phyloP scores from a whole-genome alignment of 1,139 yeast genomes.

The Blastobotrys indianensis region DNA sequence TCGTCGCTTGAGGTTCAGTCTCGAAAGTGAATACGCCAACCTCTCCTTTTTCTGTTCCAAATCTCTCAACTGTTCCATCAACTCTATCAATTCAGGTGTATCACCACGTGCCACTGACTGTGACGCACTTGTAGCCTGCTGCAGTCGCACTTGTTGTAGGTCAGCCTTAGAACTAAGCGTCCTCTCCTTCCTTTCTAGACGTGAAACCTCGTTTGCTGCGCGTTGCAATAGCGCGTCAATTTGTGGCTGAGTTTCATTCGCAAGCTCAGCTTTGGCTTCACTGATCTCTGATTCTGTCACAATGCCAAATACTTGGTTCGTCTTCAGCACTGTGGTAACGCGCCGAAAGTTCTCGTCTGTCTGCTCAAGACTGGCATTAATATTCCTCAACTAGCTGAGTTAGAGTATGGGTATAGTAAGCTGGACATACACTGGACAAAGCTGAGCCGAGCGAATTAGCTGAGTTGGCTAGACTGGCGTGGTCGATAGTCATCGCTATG shows the following conservation, averaged over 20 bases:
- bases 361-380: conserved; percentile 19
- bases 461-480: background rate
- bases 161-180: conserved; percentile 25
- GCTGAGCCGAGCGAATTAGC: conserved; percentile 2
- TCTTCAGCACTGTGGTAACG: conserved; percentile 21
- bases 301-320: conserved; percentile 29
- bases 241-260: conserved; percentile 28
- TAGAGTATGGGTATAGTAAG: too few species aligned
- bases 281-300: conserved; percentile 27
- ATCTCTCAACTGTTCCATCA: conserved; percentile 34
- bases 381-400: conserved; percentile 13
- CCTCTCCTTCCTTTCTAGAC: conserved; percentile 25
- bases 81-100: conserved; percentile 23
- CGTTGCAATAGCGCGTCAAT: conserved; percentile 21
- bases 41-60: conserved; percentile 36
- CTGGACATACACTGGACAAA: background rate
- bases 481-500: background rate
- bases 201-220: conserved; percentile 25
- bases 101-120: conserved; percentile 21
- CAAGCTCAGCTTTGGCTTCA: conserved; percentile 25
- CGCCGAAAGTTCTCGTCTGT: conserved; percentile 24
- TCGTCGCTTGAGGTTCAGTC: conserved; percentile 30
- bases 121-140: conserved; percentile 15
- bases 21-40: conserved; percentile 33
- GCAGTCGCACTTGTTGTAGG: conserved; percentile 25